Base-by-base conservation (phyloP, 1,284 basidiomycete species). In the Boletus semigastroideus region DNA sequence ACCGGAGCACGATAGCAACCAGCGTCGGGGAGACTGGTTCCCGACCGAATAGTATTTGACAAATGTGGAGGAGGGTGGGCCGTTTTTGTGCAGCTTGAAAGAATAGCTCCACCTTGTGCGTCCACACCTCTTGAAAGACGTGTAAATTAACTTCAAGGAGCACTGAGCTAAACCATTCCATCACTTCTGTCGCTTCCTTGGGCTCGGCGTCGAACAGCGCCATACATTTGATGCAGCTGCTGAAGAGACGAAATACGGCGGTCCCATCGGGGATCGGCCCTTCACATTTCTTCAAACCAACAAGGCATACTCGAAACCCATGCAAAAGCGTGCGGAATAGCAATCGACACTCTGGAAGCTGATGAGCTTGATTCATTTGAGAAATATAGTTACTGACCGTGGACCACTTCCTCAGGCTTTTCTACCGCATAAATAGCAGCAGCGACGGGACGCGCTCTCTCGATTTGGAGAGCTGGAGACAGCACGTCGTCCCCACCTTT, bases 111-210 rank as follows among this genome's bases (percentile, higher is more conserved):
- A 98, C 89, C 68, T 92, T 91, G 64, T 84, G 86, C 36, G 89
- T 92, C 94, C 91, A 97, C 20, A 97, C 89, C 69, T 97, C 93
- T 65, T 95, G 90, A 69, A 97, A 95, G 55, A 94, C 87, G 65
- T 96, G 90, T 5, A 91, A 78, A 65, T 97, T 91, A 58, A 94
- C 82, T 63, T 94, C 90, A 39, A 84, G 72, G 36, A 96, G 82
- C 49, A 89, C 86, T 34, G 82, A 78, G 5, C 84, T 86, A 53
- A 99, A 85, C 75, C 87, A 85, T 55, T 99, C 96, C 67, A 95
- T 83, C 14, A 88, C 85, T 63, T 97, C 94, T 53, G 86, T 91
- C 53, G 89, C 86, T 58, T 98, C 94, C 48, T 87, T 83, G 38
- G 83, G 79, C 58, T 95, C 90, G 9, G 82, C 78, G 60, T 98